Conservation (phyloP, 768 basidiomycete species). For the Auricularia cornea region DNA sequence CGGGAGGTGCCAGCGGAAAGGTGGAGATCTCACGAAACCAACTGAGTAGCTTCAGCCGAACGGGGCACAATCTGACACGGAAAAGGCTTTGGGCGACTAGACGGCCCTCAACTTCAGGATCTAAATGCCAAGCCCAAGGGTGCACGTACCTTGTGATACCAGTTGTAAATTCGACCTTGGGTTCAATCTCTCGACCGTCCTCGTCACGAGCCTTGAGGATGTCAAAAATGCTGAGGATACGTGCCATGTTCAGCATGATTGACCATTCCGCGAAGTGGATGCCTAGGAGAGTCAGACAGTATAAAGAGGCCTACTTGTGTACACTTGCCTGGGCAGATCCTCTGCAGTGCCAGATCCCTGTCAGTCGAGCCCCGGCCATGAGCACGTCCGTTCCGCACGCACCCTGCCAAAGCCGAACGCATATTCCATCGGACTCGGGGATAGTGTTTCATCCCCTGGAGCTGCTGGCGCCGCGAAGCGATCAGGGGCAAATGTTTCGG, state of each 20-base stretch:
- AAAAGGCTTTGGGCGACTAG: too few species aligned
- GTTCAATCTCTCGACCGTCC: background rate
- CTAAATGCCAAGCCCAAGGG: too few species aligned
- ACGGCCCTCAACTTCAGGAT: too few species aligned
- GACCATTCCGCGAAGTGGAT: background rate
- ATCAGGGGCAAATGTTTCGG: background rate
- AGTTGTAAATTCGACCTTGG: background rate
- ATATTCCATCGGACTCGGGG: background rate
- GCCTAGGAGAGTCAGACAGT: background rate
- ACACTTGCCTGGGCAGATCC: background rate
- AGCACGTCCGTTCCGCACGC: background rate
- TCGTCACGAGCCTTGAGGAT: background rate
- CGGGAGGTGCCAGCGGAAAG: too few species aligned
- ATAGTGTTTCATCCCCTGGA: background rate
- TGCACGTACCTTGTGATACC: background rate
- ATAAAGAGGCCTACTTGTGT: too few species aligned
- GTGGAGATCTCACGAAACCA: too few species aligned
- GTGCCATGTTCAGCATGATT: background rate
- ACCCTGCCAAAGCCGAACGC: background rate
- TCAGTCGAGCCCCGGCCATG: background rate
- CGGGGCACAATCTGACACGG: too few species aligned
- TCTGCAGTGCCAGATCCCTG: background rate
- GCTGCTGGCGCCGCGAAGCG: background rate
- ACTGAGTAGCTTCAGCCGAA: too few species aligned
- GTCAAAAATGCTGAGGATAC: background rate